Percentiles rank a stretch among this genome's conserved stretches.
Evolutionary conservation across 768 basidiomycete species (phyloP).

Genomic region (Podaxis mareebaensis): DNA sequence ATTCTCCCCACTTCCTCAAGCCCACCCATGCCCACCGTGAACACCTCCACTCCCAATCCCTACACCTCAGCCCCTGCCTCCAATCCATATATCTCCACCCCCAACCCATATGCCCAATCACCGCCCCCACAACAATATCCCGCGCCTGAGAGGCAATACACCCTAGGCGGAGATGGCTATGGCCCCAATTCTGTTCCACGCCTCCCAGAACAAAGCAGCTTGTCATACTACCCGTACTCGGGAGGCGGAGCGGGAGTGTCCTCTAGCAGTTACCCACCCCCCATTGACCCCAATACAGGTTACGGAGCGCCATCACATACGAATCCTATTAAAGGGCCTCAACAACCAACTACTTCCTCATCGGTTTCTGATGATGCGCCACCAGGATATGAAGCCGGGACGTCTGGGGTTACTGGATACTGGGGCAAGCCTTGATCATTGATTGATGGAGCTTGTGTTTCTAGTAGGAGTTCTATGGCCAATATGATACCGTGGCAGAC

Average conservation of each 20-base stretch:
- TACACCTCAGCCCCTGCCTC: slow-evolving; percentile 4
- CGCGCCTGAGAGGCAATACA: slow-evolving; percentile 52
- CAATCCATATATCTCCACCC: slow-evolving; percentile 15
- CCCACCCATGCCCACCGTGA: slow-evolving; percentile 17
- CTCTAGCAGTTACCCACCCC: slow-evolving; percentile 33
- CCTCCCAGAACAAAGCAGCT: slow-evolving; percentile 30
- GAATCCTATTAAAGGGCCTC: slow-evolving; percentile 47
- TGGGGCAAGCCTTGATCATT: slow-evolving; percentile 48
- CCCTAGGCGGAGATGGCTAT: slow-evolving; percentile 59
- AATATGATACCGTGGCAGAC: no score
- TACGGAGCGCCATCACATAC: slow-evolving; percentile 23
- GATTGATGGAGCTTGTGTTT: not conserved
- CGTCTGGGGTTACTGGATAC: slow-evolving; percentile 46
- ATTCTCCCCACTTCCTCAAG: slow-evolving; percentile 16
- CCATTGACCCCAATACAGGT: slow-evolving; percentile 39
- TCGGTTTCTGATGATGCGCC: slow-evolving; percentile 51
- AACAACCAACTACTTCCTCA: slow-evolving; percentile 31
- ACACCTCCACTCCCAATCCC: slow-evolving; percentile 19
- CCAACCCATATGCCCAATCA: slow-evolving; percentile 28
- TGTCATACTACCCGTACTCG: slow-evolving; percentile 23
- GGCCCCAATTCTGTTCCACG: slow-evolving; percentile 46
- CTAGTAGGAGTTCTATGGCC: not conserved
- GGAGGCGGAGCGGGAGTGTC: slow-evolving; percentile 20
- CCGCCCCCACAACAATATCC: slow-evolving; percentile 24
- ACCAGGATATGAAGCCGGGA: slow-evolving; percentile 63